phyloP scores from a whole-genome alignment of 1,284 basidiomycete genomes.

The Mycocalia duriaeana region DNA sequence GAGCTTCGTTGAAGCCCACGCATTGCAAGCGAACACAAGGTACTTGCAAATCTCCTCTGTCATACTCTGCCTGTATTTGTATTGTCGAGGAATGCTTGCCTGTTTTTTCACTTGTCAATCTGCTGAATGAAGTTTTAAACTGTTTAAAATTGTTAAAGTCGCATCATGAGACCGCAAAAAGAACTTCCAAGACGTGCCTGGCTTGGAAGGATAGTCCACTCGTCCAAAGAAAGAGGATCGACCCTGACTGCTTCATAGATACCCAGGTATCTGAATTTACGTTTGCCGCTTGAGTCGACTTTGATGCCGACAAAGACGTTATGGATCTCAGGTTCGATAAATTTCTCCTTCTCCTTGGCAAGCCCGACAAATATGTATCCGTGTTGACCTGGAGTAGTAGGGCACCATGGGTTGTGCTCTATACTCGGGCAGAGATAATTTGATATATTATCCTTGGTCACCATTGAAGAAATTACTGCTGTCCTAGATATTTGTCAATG shows the following conservation, averaged over 20 bases:
- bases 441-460: constrained; percentile 23
- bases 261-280: constrained; percentile 36
- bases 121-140: constrained; percentile 30
- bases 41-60: constrained; percentile 33
- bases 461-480: too few species aligned
- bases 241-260: constrained; percentile 32
- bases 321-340: constrained; percentile 26
- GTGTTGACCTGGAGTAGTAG: constrained; percentile 33
- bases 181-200: constrained; percentile 22
- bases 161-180: neutral
- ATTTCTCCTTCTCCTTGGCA: constrained; percentile 32
- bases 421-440: constrained; percentile 37
- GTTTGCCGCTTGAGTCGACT: constrained; percentile 15
- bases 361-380: constrained; percentile 44
- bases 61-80: constrained; percentile 34
- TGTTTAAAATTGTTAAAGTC: constrained; percentile 12
- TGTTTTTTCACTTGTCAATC: constrained; percentile 32
- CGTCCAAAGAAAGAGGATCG: constrained; percentile 27
- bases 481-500: too few species aligned
- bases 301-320: constrained; percentile 36
- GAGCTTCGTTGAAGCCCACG: constrained; percentile 34
- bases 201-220: constrained; percentile 34
- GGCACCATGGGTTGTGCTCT: constrained; percentile 42
- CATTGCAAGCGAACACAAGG: constrained; percentile 44
- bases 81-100: constrained; percentile 24